Conservation (phyloP, 163 green algal species). For the Smithsoniella earleae region DNA sequence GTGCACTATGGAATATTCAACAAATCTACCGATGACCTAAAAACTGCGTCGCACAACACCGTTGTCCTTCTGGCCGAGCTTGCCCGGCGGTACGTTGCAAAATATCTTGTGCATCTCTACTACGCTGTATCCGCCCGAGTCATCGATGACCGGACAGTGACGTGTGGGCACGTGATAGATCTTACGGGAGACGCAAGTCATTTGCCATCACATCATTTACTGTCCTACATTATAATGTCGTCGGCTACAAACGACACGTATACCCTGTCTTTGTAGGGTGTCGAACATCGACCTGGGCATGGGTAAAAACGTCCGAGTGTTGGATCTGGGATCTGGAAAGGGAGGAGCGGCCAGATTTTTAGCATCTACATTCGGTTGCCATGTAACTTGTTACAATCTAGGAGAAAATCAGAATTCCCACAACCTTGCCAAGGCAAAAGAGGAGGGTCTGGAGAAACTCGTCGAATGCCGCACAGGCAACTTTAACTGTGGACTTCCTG, state of each 20-base stretch:
- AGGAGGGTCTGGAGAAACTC: conserved; percentile 6
- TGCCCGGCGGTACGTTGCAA: background rate
- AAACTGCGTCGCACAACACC: conserved; percentile 27
- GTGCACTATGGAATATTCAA: conserved; percentile 43
- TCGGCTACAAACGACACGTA: too few species aligned
- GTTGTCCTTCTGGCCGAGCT: conserved; percentile 26
- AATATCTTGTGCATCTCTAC: too few species aligned
- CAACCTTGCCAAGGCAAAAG: conserved; percentile 22
- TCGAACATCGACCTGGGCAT: conserved; percentile 2
- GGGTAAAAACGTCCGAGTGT: conserved; percentile 15
- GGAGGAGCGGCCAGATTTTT: conserved; percentile 12
- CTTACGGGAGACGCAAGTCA: too few species aligned
- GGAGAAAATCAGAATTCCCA: conserved; percentile 31
- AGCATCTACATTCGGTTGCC: conserved; percentile 18
- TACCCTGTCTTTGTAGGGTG: background rate
- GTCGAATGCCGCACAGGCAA: conserved; percentile 10
- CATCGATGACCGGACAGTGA: too few species aligned
- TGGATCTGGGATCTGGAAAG: conserved; percentile 27
- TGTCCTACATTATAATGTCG: too few species aligned
- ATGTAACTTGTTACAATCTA: conserved; percentile 32
- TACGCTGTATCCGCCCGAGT: too few species aligned
- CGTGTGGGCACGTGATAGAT: too few species aligned
- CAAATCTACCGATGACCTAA: conserved; percentile 12
- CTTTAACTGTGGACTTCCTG: conserved; percentile 30
- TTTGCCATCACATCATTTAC: too few species aligned